Percentiles rank a stretch among this genome's conserved stretches.
phyloP scores from a whole-genome alignment of 305 asterid species.

The Fraxinus platypoda region DNA sequence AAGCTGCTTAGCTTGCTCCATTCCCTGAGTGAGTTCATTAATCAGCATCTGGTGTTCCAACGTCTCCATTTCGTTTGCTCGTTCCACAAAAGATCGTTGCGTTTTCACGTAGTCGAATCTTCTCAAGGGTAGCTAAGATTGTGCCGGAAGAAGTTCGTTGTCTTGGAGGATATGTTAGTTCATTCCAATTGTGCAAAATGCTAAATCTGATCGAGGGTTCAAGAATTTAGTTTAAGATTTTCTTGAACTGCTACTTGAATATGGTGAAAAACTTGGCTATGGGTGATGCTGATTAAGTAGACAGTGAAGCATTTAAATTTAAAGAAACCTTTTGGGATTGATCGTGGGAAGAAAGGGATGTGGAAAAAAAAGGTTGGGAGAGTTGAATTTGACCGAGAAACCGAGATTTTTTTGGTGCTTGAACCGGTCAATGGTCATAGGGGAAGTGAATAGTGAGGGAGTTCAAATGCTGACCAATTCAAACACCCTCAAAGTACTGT shows the following conservation, averaged over 20 bases:
- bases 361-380: conserved; percentile 32
- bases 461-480: conserved; percentile 38
- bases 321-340: conserved; percentile 20
- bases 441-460: conserved; percentile 7
- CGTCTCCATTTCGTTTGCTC: conserved; percentile 40
- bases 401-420: conserved; percentile 36
- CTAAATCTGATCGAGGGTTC: neutral
- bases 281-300: conserved; percentile 23
- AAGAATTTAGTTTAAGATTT: conserved; percentile 13
- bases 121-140: neutral
- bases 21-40: conserved; percentile 62
- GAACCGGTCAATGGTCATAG: conserved; percentile 41
- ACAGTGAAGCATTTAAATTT: conserved; percentile 28
- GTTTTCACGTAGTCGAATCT: neutral
- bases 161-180: neutral
- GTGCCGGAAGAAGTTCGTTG: neutral
- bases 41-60: conserved; percentile 50
- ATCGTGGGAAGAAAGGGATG: conserved; percentile 27
- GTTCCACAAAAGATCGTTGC: neutral
- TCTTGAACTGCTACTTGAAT: conserved; percentile 8
- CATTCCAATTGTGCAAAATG: neutral
- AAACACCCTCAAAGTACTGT: neutral
- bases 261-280: conserved; percentile 11
- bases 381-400: conserved; percentile 57
- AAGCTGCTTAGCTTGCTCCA: conserved; percentile 74